A percentile compares a stretch with the other conserved stretches of the same genome.
These are phyloP conservation scores for Sphagnum magellanicum DNA, from an alignment of 228 moss, liverwort and hornwort species.

Conservation along the genomic window DNA sequence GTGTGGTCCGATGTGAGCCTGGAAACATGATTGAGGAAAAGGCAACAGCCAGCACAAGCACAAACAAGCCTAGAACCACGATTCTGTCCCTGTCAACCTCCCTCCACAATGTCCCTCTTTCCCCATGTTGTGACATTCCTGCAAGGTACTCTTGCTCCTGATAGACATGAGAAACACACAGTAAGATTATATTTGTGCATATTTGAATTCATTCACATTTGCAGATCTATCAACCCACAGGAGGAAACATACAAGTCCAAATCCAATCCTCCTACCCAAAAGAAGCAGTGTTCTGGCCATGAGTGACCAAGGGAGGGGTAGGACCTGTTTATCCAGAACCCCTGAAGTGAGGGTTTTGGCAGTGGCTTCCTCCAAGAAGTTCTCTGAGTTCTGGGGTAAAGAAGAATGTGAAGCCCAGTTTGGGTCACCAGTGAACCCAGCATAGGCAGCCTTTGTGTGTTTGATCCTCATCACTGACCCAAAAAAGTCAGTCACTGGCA, in stretches of 20 bases:
- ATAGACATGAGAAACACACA: neutral
- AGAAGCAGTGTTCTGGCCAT: neutral
- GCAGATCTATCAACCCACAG: neutral
- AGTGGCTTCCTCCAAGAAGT: constrained; percentile 11
- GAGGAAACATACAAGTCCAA: neutral
- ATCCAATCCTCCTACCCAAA: neutral
- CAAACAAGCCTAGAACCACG: constrained; percentile 22
- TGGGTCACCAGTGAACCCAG: constrained; percentile 39
- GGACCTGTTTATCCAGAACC: constrained; percentile 18
- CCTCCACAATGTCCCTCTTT: neutral
- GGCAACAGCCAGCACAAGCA: constrained; percentile 20
- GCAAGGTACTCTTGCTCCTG: neutral
- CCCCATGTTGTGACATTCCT: neutral
- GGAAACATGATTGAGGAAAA: constrained; percentile 26
- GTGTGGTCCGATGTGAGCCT: no score
- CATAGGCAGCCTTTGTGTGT: constrained; percentile 70
- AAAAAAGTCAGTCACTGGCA: constrained; percentile 90
- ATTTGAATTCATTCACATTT: constrained; percentile 6
- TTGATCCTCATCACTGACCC: constrained; percentile 98
- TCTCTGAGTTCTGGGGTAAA: constrained; percentile 7
- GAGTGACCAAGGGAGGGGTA: constrained; percentile 6
- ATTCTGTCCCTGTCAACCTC: constrained; percentile 8
- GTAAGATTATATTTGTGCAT: neutral
- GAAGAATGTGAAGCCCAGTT: constrained; percentile 9
- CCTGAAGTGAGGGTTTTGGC: constrained; percentile 9